Percentiles rank a stretch among this genome's conserved stretches.
phyloP scores from a whole-genome alignment of 2,329 filamentous ascomycete species.

The Fusarium mundagurra region DNA sequence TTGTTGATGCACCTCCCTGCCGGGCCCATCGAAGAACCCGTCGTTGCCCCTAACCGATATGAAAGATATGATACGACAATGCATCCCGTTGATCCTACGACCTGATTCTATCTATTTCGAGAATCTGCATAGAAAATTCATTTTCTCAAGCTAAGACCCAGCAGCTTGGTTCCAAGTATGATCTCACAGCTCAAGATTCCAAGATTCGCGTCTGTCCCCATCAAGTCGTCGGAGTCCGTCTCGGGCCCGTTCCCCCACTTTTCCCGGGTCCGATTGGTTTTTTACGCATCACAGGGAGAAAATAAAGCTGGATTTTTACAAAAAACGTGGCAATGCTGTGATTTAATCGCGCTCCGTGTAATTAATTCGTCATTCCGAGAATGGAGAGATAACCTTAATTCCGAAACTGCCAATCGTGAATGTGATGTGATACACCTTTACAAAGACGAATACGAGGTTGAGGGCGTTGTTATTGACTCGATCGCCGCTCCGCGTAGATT shows the following conservation, averaged over 20 bases:
- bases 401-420: neutral
- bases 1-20: neutral
- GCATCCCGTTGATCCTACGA: neutral
- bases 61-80: neutral
- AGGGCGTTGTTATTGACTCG: neutral
- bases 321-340: neutral
- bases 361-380: neutral
- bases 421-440: neutral
- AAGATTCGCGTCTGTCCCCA: neutral
- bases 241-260: slow-evolving; percentile 2
- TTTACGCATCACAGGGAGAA: neutral
- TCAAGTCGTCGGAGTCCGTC: slow-evolving; percentile 3
- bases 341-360: neutral
- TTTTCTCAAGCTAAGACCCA: neutral
- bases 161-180: neutral
- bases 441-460: neutral
- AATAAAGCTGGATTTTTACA: neutral
- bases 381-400: neutral
- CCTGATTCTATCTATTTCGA: neutral
- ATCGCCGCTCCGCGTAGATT: neutral
- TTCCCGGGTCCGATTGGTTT: neutral
- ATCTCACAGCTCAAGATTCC: neutral
- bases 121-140: neutral
- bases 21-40: neutral
- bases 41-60: neutral